Base-by-base conservation (phyloP, 192 early-diverging fungal genomes). In the Podila epicladia region DNA sequence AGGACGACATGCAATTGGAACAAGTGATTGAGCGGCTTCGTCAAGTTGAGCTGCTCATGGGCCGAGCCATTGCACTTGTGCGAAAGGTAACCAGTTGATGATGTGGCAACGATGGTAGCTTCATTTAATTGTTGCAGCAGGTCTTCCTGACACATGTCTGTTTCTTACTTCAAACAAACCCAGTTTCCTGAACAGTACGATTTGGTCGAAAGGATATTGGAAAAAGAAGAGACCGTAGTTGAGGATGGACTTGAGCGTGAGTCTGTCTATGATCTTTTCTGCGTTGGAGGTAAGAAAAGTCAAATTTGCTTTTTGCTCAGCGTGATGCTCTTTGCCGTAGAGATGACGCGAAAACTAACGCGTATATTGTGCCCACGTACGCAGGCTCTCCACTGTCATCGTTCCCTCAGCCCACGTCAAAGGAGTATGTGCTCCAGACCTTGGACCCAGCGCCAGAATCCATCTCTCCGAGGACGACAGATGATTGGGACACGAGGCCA, bases 161-260 rank as follows among this genome's bases (percentile, higher is more conserved):
- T 37, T 53, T 17, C 57, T 4, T 53, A 26, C 15, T 29, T 41
- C 19, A 12, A 48, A 32, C 64, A 55, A 32, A 9, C n/a, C 19
- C 69, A 88, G 89, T 84, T 93, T 35, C 92, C 92, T 32, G 82
- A 80, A 38, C 92, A 93, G 62, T 82, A 88, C 61, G 66, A 75
- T 15, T 65, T 92, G 5, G 89, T 93, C 3, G 85, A 89, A 38
- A 72, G 85, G 37, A 66, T 93, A 32, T 11, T 93, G 49, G 69
- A 77, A 3, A 53, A 61, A 17, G 32, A 77, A 17, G 83, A 91
- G 32, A 69, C 85, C 7, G 38, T 67, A 8, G 82, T 88, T 28
- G 48, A 70, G 32, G 87, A 88, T 65, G 89, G 87, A 9, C 59
- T 67, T 49, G 91, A 93, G 48, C 76, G 91, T 17, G 82, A 87